Percentiles rank a stretch among this genome's conserved stretches.
These are phyloP conservation scores for Ganoderma resinaceum DNA, from an alignment of 1,284 basidiomycete species.

Conservation along the genomic window DNA sequence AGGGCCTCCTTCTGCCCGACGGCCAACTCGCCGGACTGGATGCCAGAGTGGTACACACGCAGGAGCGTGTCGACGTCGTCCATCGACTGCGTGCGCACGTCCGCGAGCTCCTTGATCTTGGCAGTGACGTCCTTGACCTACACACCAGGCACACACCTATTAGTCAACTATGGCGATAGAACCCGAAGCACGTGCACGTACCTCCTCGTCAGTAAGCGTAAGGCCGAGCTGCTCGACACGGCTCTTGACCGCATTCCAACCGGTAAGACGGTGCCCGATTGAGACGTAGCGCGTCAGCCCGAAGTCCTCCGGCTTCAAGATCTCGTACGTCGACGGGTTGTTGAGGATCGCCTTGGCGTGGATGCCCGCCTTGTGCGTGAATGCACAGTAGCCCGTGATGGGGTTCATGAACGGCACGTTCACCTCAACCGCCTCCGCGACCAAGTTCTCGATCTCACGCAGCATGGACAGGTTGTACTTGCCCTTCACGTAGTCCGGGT, in stretches of 20 bases:
- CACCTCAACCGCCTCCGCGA: slow-evolving; percentile 98
- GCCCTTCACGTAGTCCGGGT: slow-evolving; percentile 98
- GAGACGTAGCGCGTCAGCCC: slow-evolving; percentile 98
- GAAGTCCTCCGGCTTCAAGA: slow-evolving; percentile 98
- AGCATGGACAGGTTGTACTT: slow-evolving; percentile 99
- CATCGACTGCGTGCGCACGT: slow-evolving; percentile 98
- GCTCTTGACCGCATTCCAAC: slow-evolving; percentile 99
- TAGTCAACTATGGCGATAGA: slow-evolving; percentile 8
- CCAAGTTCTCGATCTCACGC: slow-evolving; percentile 98
- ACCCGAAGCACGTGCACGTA: slow-evolving; percentile 37
- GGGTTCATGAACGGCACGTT: slow-evolving; percentile 98
- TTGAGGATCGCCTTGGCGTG: slow-evolving; percentile 99
- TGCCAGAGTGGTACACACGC: slow-evolving; percentile 93
- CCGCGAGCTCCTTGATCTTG: slow-evolving; percentile 99
- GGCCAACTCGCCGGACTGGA: slow-evolving; percentile 85
- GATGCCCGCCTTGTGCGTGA: slow-evolving; percentile 99
- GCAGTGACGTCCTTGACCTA: slow-evolving; percentile 96
- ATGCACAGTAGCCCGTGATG: slow-evolving; percentile 98
- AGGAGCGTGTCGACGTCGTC: slow-evolving; percentile 98
- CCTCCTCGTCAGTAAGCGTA: slow-evolving; percentile 84
- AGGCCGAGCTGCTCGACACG: slow-evolving; percentile 97
- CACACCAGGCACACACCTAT: slow-evolving; percentile 1
- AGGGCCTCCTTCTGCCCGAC: slow-evolving; percentile 90
- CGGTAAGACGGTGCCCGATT: slow-evolving; percentile 96
- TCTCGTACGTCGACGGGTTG: slow-evolving; percentile 99